phyloP scores from a whole-genome alignment of 2,329 filamentous ascomycete species.

The Escovopsis weberi region DNA sequence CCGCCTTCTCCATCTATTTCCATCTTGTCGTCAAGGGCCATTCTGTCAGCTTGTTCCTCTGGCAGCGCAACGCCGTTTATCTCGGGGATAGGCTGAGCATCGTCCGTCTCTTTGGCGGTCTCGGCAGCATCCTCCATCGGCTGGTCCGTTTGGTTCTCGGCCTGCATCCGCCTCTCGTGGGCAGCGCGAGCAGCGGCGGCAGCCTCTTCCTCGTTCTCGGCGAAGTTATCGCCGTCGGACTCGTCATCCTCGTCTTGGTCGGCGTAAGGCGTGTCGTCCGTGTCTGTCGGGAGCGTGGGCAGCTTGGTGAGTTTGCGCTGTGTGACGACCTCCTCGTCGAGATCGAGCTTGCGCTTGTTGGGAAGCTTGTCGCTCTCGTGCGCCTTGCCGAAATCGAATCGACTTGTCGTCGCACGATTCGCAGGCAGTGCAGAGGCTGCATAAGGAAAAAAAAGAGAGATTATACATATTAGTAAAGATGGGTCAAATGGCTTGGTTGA shows the following conservation, averaged over 20 bases:
- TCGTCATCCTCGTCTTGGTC: constrained; percentile 55
- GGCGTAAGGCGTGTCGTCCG: constrained; percentile 44
- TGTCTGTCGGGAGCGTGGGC: constrained; percentile 57
- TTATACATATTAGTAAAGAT: too few species aligned
- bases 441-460: background rate
- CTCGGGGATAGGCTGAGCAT: constrained; percentile 1
- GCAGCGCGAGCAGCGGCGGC: constrained; percentile 74
- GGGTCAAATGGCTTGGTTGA: too few species aligned
- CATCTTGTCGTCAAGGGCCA: constrained; percentile 29
- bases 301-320: constrained; percentile 85
- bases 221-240: constrained; percentile 62
- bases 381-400: constrained; percentile 68
- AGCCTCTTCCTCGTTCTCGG: constrained; percentile 73
- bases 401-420: constrained; percentile 59
- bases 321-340: constrained; percentile 78
- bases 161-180: constrained; percentile 60
- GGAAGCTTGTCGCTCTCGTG: constrained; percentile 52
- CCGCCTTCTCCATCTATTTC: constrained; percentile 43
- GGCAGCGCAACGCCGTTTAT: constrained; percentile 6
- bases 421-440: constrained; percentile 45
- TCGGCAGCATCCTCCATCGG: constrained; percentile 14
- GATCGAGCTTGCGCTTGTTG: constrained; percentile 61
- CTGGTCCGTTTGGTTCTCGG: constrained; percentile 29
- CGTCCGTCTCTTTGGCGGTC: constrained; percentile 9
- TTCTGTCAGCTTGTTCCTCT: background rate